These are phyloP conservation scores for Cercospora zeina DNA, from an alignment of 2,329 filamentous ascomycete genomes.

Conservation along the genomic window DNA sequence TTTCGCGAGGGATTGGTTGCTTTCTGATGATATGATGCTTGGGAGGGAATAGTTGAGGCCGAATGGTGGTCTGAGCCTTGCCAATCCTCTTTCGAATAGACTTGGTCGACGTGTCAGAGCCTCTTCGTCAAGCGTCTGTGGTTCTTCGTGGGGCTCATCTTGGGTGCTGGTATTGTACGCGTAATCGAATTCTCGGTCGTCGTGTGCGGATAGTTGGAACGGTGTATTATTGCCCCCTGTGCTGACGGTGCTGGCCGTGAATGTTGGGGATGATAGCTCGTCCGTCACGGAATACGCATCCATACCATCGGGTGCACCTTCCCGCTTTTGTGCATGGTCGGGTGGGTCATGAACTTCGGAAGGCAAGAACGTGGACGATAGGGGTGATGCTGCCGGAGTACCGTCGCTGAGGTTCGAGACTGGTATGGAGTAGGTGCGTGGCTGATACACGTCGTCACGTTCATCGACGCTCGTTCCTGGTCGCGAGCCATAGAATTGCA, in stretches of 20 bases:
- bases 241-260: conserved; percentile 39
- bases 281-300: conserved; percentile 21
- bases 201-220: conserved; percentile 30
- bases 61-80: conserved; percentile 15
- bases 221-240: conserved; percentile 35
- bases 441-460: conserved; percentile 24
- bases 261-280: conserved; percentile 38
- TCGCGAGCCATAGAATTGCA: conserved; percentile 33
- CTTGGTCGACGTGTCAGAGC: conserved; percentile 13
- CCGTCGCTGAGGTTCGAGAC: conserved; percentile 27
- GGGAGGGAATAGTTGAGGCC: conserved; percentile 30
- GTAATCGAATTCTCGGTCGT: conserved; percentile 1
- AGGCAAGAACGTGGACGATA: conserved; percentile 8
- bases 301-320: conserved; percentile 17
- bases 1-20: conserved; percentile 27
- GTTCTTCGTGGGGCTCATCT: background rate
- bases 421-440: conserved; percentile 27
- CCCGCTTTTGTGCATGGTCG: background rate
- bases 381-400: conserved; percentile 17
- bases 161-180: background rate
- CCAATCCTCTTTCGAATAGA: conserved; percentile 18
- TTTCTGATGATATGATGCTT: conserved; percentile 18
- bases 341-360: background rate
- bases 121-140: background rate
- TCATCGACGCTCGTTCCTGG: conserved; percentile 22